Base-by-base conservation (phyloP, 2,329 filamentous ascomycete species). In the Penicillium italicum region DNA sequence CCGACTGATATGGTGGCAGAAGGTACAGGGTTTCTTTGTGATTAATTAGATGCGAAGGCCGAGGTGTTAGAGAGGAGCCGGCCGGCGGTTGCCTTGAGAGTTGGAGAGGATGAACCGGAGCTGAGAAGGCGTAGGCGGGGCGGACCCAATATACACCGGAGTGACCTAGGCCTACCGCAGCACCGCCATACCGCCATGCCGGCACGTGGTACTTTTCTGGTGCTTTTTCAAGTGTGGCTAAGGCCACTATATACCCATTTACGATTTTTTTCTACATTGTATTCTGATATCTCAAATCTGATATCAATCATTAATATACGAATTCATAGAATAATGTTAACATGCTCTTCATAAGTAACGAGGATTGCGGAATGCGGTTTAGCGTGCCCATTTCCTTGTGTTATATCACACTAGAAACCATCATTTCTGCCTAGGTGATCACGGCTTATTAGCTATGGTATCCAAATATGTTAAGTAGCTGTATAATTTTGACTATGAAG, bases 41-140 rank as follows among this genome's bases (percentile, higher is more conserved):
- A 31, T 20, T 36, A 16, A 10, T 33, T 44, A 28, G 42, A 41
- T 24, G 24, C 22, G 30, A 20, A 18, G 10, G 18, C 16, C 11
- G 47, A 45, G 5, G 18, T 22, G 43, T 56, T 57, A 55, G n/a
- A 60, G 61, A 60, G 59, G 59, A 63, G 56, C 59, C 59, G 63
- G 62, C 62, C 58, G 63, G 63, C 63, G 63, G 62, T 64, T 64
- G 63, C 63, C 62, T 65, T 65, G 43, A 12, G 49, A 40, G 47
- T 42, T 51, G 43, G 36, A 51, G 50, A 56, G 31, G 53, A 51
- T 51, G 44, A 42, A 40, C 30, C 38, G 49, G 50, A 30, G 50
- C 48, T 51, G 56, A 56, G 49, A 43, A 51, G 58, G 47, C 33
- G 50, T 48, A 54, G 56, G 56, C 45, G 61, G 62, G 58, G 59